Percentiles rank a stretch among this genome's conserved stretches.
phyloP scores from a whole-genome alignment of 2,329 filamentous ascomycete species.

The Ophiostoma novo-ulmi region DNA sequence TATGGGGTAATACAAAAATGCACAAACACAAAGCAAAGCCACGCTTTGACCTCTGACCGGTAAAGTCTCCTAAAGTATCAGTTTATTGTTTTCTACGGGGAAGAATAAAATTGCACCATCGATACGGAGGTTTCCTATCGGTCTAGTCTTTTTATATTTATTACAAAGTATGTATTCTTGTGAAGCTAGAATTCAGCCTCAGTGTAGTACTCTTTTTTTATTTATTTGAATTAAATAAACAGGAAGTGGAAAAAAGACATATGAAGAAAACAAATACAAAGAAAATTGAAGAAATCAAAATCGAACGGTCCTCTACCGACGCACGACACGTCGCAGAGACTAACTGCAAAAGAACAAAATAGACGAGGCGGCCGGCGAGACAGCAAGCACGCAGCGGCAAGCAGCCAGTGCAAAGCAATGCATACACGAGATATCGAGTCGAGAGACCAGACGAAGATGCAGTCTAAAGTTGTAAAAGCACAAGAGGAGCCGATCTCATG shows the following conservation, averaged over 20 bases:
- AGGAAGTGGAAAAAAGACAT: not conserved
- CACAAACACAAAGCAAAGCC: not conserved
- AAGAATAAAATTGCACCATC: conserved; percentile 1
- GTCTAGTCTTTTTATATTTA: not conserved
- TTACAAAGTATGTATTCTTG: not conserved
- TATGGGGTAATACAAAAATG: too few relatives aligned
- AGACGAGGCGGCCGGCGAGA: conserved; percentile 5
- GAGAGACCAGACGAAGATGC: too few relatives aligned
- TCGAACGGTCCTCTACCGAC: not conserved
- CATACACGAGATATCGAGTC: not conserved
- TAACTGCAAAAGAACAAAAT: conserved; percentile 13
- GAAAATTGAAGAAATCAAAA: not conserved
- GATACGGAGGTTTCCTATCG: not conserved
- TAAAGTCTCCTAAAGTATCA: too few relatives aligned
- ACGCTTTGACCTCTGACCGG: not conserved
- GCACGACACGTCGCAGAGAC: conserved; percentile 9
- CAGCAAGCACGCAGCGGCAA: too few relatives aligned
- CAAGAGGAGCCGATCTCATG: not conserved
- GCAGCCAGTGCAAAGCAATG: not conserved
- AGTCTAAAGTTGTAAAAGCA: not conserved
- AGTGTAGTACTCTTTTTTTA: not conserved
- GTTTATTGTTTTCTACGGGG: conserved; percentile 4
- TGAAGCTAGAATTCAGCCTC: not conserved
- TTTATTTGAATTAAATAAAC: too few relatives aligned
- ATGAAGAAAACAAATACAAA: not conserved